These are phyloP conservation scores for Colletotrichum sublineola DNA, from an alignment of 2,329 filamentous ascomycete genomes.

Conservation along the genomic window DNA sequence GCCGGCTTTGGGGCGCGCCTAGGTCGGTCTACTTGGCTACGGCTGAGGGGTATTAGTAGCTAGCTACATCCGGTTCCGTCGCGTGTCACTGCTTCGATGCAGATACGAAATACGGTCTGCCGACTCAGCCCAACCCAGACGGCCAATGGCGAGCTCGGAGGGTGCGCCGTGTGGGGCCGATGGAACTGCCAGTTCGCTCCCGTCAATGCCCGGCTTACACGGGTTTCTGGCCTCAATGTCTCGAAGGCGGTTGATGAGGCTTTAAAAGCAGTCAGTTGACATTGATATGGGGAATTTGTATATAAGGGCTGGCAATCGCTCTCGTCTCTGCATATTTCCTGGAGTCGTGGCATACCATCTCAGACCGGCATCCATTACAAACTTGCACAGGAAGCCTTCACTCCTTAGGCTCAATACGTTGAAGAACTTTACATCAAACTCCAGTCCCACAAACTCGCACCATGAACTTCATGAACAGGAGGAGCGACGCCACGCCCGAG, in stretches of 20 bases:
- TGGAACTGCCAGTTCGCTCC: neutral
- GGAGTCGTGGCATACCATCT: neutral
- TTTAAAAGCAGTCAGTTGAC: neutral
- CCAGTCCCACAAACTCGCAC: neutral
- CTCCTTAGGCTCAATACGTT: neutral
- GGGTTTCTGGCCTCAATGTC: conserved; percentile 25
- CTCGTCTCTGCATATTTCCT: neutral
- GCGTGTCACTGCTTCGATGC: conserved; percentile 28
- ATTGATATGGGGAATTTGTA: neutral
- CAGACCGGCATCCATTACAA: neutral
- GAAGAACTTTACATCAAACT: neutral
- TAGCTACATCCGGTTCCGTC: conserved; percentile 8
- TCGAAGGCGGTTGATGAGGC: neutral
- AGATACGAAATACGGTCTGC: conserved; percentile 40
- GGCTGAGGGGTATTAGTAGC: neutral
- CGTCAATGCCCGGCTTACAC: conserved; percentile 26
- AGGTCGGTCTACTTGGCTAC: too few relatives aligned
- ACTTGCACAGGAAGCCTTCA: neutral
- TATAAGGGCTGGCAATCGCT: neutral
- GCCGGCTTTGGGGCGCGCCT: too few relatives aligned
- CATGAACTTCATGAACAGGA: conserved; percentile 31
- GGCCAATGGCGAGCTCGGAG: conserved; percentile 10
- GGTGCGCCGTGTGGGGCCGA: conserved; percentile 34
- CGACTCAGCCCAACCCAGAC: neutral
- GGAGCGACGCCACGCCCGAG: conserved; percentile 40